Evolutionary conservation across 768 basidiomycete genomes (phyloP).

Genomic region (Mycena venus): DNA sequence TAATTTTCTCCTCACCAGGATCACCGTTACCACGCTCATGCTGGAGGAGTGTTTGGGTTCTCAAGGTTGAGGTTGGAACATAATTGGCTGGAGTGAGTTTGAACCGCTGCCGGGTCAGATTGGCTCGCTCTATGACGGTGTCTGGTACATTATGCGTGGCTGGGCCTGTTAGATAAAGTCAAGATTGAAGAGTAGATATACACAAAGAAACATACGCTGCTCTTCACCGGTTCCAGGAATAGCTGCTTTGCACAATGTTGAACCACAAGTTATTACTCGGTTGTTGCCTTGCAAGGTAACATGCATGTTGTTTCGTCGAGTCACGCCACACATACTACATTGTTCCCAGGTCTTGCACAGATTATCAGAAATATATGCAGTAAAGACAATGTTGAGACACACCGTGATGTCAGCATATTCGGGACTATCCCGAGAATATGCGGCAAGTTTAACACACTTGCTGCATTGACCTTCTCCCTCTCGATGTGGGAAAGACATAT

Average conservation of each 20-base stretch:
- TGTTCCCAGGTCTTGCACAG: not conserved
- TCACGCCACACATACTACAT: not conserved
- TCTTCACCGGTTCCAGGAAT: not conserved
- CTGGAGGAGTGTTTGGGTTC: not conserved
- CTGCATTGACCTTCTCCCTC: too few relatives aligned
- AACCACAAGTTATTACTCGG: not conserved
- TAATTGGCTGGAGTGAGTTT: not conserved
- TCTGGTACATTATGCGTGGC: not conserved
- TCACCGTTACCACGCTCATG: not conserved
- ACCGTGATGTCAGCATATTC: too few relatives aligned
- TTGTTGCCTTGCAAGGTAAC: not conserved
- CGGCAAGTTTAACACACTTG: too few relatives aligned
- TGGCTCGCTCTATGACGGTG: not conserved
- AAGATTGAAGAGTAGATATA: not conserved
- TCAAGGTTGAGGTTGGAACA: not conserved
- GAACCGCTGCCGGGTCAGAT: not conserved
- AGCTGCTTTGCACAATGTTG: not conserved
- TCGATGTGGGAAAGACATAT: too few relatives aligned
- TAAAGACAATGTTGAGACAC: not conserved
- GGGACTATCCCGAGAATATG: too few relatives aligned
- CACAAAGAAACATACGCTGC: not conserved
- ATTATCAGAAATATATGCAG: not conserved
- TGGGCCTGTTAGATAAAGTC: not conserved
- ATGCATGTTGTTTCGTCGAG: constrained; percentile 12
- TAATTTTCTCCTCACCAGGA: too few relatives aligned